Evolutionary conservation across 768 basidiomycete species (phyloP).

Genomic region (Pisolithus sp.): DNA sequence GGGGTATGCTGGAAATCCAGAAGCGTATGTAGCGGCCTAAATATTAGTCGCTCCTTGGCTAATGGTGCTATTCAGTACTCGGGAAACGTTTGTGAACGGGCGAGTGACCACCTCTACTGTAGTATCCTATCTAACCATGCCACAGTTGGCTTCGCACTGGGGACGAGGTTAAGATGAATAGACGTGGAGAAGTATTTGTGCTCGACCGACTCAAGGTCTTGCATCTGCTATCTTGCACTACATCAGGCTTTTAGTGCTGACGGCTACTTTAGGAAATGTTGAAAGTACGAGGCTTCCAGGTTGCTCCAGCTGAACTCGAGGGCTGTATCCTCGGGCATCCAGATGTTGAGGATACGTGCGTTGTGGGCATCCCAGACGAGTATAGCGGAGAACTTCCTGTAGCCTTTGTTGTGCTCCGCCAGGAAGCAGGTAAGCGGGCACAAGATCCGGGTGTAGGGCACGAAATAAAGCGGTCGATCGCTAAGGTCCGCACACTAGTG

Average conservation of each 20-base stretch:
- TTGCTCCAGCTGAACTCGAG: constrained; percentile 63
- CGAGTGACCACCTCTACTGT: constrained; percentile 3
- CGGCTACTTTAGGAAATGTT: constrained; percentile 50
- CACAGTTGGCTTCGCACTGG: constrained; percentile 62
- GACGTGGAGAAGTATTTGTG: constrained; percentile 55
- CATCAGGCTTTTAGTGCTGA: neutral
- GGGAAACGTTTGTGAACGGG: constrained; percentile 55
- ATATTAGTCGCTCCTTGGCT: neutral
- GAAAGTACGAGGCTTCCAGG: constrained; percentile 55
- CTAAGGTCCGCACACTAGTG: constrained; percentile 39
- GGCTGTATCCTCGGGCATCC: constrained; percentile 56
- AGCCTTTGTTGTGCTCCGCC: constrained; percentile 56
- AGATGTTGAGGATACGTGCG: constrained; percentile 56
- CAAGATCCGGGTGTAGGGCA: constrained; percentile 27
- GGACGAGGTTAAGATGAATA: constrained; percentile 63
- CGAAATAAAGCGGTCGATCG: constrained; percentile 35
- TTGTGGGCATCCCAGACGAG: constrained; percentile 64
- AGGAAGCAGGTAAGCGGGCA: constrained; percentile 32
- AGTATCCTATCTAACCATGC: neutral
- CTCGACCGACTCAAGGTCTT: constrained; percentile 68
- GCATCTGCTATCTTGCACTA: neutral
- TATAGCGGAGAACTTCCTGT: constrained; percentile 71
- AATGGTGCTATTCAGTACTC: constrained; percentile 37
- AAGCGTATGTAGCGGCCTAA: constrained; percentile 42
- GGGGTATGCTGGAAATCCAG: constrained; percentile 50